Evolutionary conservation across 352 stramenopile species (phyloP).

Genomic region (Globisporangium lucens): DNA sequence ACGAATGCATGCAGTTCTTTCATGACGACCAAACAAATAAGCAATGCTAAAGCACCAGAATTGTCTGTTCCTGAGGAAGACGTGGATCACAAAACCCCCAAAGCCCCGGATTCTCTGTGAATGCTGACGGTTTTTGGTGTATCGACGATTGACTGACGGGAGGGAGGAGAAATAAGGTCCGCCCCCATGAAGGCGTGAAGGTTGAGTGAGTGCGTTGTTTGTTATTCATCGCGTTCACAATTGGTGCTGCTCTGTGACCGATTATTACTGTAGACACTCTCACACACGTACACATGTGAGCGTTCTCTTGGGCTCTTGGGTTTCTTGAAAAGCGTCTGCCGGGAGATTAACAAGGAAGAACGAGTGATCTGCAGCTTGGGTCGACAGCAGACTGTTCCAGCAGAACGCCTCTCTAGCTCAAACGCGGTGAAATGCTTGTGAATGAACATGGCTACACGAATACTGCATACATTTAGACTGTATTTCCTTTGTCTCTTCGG

Average conservation of each 20-base stretch:
- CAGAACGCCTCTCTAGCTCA: neutral
- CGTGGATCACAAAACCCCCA: neutral
- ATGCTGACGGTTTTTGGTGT: neutral
- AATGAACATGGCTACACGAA: neutral
- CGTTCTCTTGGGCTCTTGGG: neutral
- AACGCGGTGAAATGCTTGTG: neutral
- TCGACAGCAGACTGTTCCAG: neutral
- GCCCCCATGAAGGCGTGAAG: neutral
- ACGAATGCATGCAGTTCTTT: neutral
- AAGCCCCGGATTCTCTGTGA: neutral
- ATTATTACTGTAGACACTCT: neutral
- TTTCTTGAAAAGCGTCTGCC: neutral
- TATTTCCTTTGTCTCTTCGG: neutral
- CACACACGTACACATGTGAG: neutral
- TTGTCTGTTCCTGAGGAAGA: neutral
- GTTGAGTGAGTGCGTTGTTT: neutral
- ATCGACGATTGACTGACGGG: neutral
- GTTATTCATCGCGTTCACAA: neutral
- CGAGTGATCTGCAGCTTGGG: neutral
- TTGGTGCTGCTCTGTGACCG: neutral
- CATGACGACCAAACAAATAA: neutral
- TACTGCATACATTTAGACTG: neutral
- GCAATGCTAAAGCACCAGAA: neutral
- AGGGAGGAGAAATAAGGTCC: neutral
- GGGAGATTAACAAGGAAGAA: neutral